Conservation (phyloP, 345 rosid genomes). For the Geranium rotundifolium region DNA sequence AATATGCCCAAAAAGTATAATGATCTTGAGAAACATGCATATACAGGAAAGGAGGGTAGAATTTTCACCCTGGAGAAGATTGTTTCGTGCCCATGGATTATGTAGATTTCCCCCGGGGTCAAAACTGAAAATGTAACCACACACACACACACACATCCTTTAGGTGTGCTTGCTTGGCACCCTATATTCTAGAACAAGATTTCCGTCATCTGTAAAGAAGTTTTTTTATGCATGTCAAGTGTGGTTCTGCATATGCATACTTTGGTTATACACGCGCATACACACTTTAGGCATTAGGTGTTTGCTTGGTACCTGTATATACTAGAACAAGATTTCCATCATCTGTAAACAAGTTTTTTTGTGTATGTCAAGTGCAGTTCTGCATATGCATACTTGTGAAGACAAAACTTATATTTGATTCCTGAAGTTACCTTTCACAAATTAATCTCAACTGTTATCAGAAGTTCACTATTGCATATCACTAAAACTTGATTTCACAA, state of each 20-base stretch:
- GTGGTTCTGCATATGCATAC: no score
- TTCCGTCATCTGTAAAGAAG: no score
- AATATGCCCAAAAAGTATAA: background rate
- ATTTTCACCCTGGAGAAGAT: background rate
- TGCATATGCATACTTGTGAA: background rate
- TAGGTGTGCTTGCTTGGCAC: no score
- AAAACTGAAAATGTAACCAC: no score
- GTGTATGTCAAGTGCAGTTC: background rate
- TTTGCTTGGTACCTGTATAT: no score
- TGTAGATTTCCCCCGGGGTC: no score
- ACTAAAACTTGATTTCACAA: slow-evolving; percentile 2
- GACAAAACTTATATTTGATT: no score
- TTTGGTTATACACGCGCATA: no score
- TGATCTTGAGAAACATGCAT: background rate
- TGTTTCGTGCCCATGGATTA: background rate
- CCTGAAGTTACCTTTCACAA: background rate
- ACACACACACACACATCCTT: no score
- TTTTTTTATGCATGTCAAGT: no score
- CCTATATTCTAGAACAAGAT: background rate
- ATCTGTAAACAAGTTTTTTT: background rate
- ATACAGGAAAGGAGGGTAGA: background rate
- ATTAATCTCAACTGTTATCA: background rate
- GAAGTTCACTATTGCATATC: background rate
- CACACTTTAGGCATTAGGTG: no score
- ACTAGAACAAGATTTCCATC: no score